phyloP scores from a whole-genome alignment of 768 basidiomycete genomes.

The Pleurotus salmoneostramineus region DNA sequence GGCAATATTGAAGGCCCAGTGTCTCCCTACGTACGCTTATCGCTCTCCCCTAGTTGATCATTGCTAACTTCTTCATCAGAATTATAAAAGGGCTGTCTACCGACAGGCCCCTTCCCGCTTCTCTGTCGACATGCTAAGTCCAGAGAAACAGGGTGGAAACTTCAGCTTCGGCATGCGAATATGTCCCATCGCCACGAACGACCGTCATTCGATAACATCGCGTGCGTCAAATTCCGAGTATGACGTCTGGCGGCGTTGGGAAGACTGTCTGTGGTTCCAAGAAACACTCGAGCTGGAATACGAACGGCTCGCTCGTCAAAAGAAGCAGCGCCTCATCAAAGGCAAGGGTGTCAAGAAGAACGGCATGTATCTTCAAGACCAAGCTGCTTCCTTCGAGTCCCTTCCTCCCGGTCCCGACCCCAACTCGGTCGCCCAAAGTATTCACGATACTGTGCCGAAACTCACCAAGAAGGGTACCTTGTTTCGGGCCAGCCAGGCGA shows the following conservation, averaged over 20 bases:
- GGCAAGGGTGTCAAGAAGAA: constrained; percentile 79
- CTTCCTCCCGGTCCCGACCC: constrained; percentile 81
- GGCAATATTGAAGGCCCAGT: constrained; percentile 21
- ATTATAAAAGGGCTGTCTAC: constrained; percentile 59
- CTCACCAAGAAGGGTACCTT: constrained; percentile 70
- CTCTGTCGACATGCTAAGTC: constrained; percentile 51
- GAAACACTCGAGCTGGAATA: constrained; percentile 67
- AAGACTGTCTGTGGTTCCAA: constrained; percentile 79
- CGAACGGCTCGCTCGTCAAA: constrained; percentile 54
- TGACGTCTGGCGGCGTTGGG: constrained; percentile 79
- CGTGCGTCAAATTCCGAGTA: constrained; percentile 43
- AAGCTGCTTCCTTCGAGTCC: constrained; percentile 82
- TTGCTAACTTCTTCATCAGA: constrained; percentile 26
- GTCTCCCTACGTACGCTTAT: constrained; percentile 18
- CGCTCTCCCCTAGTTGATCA: background rate
- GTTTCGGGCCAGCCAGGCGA: constrained; percentile 68
- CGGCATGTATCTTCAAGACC: constrained; percentile 64
- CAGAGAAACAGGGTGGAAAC: constrained; percentile 53
- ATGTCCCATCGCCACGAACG: constrained; percentile 32
- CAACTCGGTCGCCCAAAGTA: constrained; percentile 60
- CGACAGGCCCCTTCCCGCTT: constrained; percentile 60
- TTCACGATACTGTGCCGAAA: constrained; percentile 63
- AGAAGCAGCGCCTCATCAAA: constrained; percentile 61
- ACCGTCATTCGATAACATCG: constrained; percentile 29
- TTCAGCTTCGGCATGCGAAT: constrained; percentile 64